These are phyloP conservation scores for Xylaria multiplex DNA, from an alignment of 2,329 filamentous ascomycete genomes.

Conservation along the genomic window DNA sequence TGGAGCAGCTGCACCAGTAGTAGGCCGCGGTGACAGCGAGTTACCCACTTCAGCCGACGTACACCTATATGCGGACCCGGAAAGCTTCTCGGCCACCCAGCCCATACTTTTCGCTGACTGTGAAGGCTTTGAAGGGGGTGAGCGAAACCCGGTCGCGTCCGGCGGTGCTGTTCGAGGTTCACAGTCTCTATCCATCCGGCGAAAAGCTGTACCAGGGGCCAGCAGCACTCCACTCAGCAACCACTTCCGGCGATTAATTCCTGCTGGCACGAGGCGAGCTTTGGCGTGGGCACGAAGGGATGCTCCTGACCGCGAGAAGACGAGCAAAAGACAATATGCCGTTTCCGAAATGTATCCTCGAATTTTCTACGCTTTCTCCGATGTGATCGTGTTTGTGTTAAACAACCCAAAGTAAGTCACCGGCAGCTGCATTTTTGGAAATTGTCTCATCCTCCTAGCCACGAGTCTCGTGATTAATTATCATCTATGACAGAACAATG, in stretches of 20 bases:
- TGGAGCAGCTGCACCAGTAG: background rate
- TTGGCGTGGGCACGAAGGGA: conserved; percentile 3
- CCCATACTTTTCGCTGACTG: conserved; percentile 15
- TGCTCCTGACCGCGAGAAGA: background rate
- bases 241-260: background rate
- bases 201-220: background rate
- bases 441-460: no score
- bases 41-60: conserved; percentile 14
- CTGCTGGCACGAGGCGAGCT: background rate
- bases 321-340: conserved; percentile 9
- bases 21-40: conserved; percentile 4
- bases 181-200: background rate
- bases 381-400: conserved; percentile 11
- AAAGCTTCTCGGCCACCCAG: background rate
- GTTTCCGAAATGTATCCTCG: conserved; percentile 18
- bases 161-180: no score
- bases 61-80: conserved; percentile 5
- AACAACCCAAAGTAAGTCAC: conserved; percentile 10
- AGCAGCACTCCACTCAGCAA: no score
- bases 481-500: conserved; percentile 3
- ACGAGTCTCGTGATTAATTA: no score
- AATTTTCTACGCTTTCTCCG: conserved; percentile 15
- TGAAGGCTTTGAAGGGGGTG: conserved; percentile 15
- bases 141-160: conserved; percentile 2
- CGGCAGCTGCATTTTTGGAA: no score